Conservation (phyloP, 192 early-diverging fungal species). For the Coemansia sp. region DNA sequence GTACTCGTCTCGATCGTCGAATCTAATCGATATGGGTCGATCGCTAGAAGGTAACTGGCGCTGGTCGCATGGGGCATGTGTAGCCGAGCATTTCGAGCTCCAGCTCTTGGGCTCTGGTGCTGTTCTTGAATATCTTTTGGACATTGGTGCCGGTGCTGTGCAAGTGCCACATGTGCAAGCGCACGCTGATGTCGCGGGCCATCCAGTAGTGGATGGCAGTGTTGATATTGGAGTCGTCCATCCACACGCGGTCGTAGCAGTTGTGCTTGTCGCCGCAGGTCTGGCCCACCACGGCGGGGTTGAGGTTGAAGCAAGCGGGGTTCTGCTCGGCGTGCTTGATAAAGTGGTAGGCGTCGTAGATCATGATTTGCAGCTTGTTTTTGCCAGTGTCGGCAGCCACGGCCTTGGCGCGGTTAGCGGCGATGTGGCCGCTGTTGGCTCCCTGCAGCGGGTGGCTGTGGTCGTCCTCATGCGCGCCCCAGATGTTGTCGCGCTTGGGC, state of each 20-base stretch:
- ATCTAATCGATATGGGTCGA: not conserved
- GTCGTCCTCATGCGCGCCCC: not conserved
- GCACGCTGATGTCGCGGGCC: slow-evolving; percentile 46
- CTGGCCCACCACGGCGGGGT: slow-evolving; percentile 24
- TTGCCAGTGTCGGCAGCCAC: not conserved
- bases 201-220: slow-evolving; percentile 53
- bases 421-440: not conserved
- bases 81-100: slow-evolving; percentile 54
- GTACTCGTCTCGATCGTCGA: not conserved
- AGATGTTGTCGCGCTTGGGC: not conserved
- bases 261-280: slow-evolving; percentile 40
- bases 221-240: slow-evolving; percentile 48
- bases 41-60: slow-evolving; percentile 23
- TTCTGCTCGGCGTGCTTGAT: slow-evolving; percentile 48
- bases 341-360: slow-evolving; percentile 54
- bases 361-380: slow-evolving; percentile 43
- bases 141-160: slow-evolving; percentile 16
- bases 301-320: slow-evolving; percentile 40
- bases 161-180: slow-evolving; percentile 52
- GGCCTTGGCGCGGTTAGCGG: not conserved
- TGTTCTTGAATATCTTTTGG: slow-evolving; percentile 31
- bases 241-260: slow-evolving; percentile 53
- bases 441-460: slow-evolving; percentile 2
- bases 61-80: slow-evolving; percentile 46
- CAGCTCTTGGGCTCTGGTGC: slow-evolving; percentile 32